Evolutionary conservation across 805 yeast species (phyloP), one percentile per base, ranked within the genome.

Genomic region (Tetrapisispora arboricola): DNA sequence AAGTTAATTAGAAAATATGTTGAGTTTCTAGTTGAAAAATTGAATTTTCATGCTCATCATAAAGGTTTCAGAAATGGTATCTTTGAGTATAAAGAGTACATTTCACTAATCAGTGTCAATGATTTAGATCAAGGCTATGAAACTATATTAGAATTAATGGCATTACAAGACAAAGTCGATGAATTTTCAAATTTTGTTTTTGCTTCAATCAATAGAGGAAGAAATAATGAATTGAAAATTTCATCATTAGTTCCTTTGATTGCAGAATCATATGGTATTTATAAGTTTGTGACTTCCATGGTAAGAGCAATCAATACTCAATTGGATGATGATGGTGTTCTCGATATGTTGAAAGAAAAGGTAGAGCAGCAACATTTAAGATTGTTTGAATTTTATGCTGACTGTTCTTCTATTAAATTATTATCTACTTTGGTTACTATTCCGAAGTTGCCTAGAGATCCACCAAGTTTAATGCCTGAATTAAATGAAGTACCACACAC

Each of bases 101-200:
- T 88, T 33, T 84, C 96, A 4, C 70, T 90, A 49, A 75, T 84
- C 43, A 78, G 87, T 3, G 94, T 85, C 29, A 80, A 85, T 53
- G 95, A 90, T 60, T 96, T 96, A 6, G 87, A 90, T 57, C 95
- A 87, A 64, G 97, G 97, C 6, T 88, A 82, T 58, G 95, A 90
- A 56, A 79, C 94, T 1, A 77, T 90, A 45, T 59, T 85, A 48
- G 96, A 86, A 57, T 68, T 90, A 52, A 80, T 86, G 84, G 76
- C 77, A 34, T 66, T 90, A 42, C 96, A 87, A 61, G 96, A 90
- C 55, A 68, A 77, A 17, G 75, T 87, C 40, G 90, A 84, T 56
- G 82, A 80, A 46, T 76, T 84, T 44, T 87, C 83, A 50, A 76
- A 81, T 45, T 64, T 84, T 30, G 73, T 88, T 10, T 82, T 90